Conservation (phyloP, 805 yeast species). For the Schizosaccharomyces octosporus region DNA sequence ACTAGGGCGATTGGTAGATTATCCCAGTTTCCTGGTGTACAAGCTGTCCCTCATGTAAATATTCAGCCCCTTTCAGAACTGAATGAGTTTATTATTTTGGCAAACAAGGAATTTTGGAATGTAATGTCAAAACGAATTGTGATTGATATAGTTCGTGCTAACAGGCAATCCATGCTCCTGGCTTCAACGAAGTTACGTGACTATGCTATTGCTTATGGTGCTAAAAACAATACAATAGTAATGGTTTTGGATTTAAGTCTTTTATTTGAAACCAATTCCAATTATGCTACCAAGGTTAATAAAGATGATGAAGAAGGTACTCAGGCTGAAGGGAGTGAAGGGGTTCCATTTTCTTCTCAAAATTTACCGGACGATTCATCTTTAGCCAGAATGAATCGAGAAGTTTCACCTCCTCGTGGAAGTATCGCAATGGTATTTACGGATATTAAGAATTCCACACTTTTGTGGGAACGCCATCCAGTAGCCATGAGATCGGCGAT, state of each 20-base stretch:
- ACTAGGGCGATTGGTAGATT: slow-evolving; percentile 85
- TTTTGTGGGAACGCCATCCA: slow-evolving; percentile 80
- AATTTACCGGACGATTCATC: slow-evolving; percentile 3
- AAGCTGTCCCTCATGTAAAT: slow-evolving; percentile 60
- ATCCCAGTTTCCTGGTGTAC: slow-evolving; percentile 63
- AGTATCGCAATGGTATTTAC: slow-evolving; percentile 90
- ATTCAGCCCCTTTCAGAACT: slow-evolving; percentile 24
- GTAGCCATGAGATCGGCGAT: slow-evolving; percentile 92
- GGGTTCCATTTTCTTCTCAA: neutral
- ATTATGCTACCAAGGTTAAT: neutral
- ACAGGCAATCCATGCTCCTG: slow-evolving; percentile 55
- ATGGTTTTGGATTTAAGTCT: slow-evolving; percentile 41
- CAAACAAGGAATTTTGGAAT: slow-evolving; percentile 70
- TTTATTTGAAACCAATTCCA: neutral
- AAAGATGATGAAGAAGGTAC: neutral
- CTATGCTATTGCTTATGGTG: slow-evolving; percentile 81
- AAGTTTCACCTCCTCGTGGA: slow-evolving; percentile 85
- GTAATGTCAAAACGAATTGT: slow-evolving; percentile 59
- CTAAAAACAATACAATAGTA: slow-evolving; percentile 52
- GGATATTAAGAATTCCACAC: slow-evolving; percentile 83
- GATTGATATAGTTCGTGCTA: slow-evolving; percentile 69
- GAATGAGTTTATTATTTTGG: slow-evolving; percentile 53
- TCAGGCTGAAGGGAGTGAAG: neutral
- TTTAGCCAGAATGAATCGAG: slow-evolving; percentile 16
- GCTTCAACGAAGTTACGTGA: slow-evolving; percentile 89